Conservation (phyloP, 345 rosid genomes). For the Arabidopsis thaliana region TAIR10.1 NC_003074.8:19949001-19949500, state of each 20-base stretch:
- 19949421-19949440: no score
- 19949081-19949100: conserved; percentile 41
- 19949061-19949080: conserved; percentile 27
- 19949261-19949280: conserved; percentile 19
- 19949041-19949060: conserved; percentile 19
- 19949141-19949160: conserved; percentile 18
- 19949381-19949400: no score
- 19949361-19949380: no score
- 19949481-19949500: no score
- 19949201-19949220: conserved; percentile 27
- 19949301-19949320: neutral
- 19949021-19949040: conserved; percentile 30
- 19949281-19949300: conserved; percentile 27
- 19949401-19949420: no score
- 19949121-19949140: conserved; percentile 16
- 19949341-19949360: no score
- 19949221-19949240: conserved; percentile 39
- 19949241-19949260: conserved; percentile 23
- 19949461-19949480: no score
- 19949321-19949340: conserved; percentile 31
- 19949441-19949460: neutral
- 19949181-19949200: conserved; percentile 18
- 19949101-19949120: conserved; percentile 38
- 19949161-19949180: conserved; percentile 5
- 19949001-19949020: neutral